These are phyloP conservation scores for Striga hermonthica DNA, from an alignment of 305 asterid species.

Conservation along the genomic window DNA sequence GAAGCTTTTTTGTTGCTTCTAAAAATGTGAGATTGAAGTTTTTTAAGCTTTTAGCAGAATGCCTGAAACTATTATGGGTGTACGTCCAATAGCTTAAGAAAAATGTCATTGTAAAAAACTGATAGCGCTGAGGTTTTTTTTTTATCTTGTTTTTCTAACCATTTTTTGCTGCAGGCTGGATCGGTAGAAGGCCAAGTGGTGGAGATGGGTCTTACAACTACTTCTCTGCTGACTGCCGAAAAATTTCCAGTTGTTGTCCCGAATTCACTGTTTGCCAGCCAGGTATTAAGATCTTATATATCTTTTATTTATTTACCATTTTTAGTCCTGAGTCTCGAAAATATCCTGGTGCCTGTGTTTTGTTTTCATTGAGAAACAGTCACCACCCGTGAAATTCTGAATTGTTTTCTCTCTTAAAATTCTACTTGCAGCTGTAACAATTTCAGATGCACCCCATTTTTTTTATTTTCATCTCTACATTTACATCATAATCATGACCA, in stretches of 20 bases:
- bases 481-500: neutral
- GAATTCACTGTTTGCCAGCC: conserved; percentile 88
- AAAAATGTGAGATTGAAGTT: neutral
- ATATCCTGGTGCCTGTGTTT: conserved; percentile 4
- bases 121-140: conserved; percentile 9
- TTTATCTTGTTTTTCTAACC: neutral
- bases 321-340: neutral
- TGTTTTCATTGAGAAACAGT: neutral
- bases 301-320: neutral
- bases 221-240: conserved; percentile 80
- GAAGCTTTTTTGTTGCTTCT: conserved; percentile 12
- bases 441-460: too few relatives aligned
- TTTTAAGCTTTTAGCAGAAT: neutral
- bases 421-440: neutral
- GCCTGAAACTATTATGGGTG: too few relatives aligned
- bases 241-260: conserved; percentile 84
- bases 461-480: neutral
- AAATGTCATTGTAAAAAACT: too few relatives aligned
- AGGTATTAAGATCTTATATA: conserved; percentile 53
- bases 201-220: conserved; percentile 86
- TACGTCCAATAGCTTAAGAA: too few relatives aligned
- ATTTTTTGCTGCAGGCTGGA: conserved; percentile 65
- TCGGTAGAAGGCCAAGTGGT: conserved; percentile 92
- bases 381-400: too few relatives aligned
- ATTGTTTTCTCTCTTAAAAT: neutral